Conservation (phyloP, 345 rosid species). For the Rhodomyrtus tomentosa region DNA sequence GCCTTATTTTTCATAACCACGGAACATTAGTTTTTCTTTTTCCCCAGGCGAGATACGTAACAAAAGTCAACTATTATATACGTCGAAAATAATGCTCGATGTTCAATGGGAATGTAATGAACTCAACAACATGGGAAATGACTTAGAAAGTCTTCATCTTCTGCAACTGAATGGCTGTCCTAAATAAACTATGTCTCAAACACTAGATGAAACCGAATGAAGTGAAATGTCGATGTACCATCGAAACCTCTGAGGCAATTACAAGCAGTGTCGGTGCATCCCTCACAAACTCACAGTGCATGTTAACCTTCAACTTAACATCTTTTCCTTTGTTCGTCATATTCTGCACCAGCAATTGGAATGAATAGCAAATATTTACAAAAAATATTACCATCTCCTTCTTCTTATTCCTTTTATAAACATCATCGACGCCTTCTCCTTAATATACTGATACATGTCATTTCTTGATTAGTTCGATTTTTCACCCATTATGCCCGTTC, state of each 20-base stretch:
- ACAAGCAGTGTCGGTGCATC: not conserved
- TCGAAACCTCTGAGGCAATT: not conserved
- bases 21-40: not conserved
- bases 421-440: not conserved
- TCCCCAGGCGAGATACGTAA: not conserved
- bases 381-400: not conserved
- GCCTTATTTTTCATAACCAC: not conserved
- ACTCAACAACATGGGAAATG: not conserved
- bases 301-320: not conserved
- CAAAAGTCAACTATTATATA: not conserved
- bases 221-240: not conserved
- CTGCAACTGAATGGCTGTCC: not conserved
- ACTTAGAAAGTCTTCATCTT: not conserved
- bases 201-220: not conserved
- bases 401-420: not conserved
- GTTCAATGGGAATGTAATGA: not conserved
- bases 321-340: not conserved
- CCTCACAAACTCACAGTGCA: not conserved
- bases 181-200: not conserved
- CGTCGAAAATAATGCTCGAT: not conserved
- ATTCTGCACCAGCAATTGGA: not conserved
- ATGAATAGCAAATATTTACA: not conserved
- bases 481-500: not conserved
- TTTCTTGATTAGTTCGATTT: not conserved
- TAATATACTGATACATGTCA: not conserved